Evolutionary conservation across 768 basidiomycete species (phyloP), one percentile per base, ranked within the genome.

Genomic region (Leccinum obscurum): DNA sequence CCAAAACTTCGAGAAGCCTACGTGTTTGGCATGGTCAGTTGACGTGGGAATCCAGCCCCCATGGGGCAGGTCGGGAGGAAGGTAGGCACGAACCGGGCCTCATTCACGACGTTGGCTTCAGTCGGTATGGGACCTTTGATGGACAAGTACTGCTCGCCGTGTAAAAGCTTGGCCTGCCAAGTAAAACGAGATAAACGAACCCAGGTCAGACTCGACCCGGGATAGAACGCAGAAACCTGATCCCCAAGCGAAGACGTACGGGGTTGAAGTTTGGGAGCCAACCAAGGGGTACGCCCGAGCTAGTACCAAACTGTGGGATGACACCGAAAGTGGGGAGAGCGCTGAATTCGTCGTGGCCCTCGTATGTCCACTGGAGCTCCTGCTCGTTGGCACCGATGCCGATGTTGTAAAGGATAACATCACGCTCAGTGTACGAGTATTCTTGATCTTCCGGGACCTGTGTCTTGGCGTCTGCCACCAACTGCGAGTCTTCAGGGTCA

Each of bases 181-280:
- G 14, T 7, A 8, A 24, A 49, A 35, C 32, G 14, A 6, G 63
- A 61, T 48, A 20, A 51, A 54, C 39, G 17, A 56, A 6, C 15
- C 32, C 34, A 15, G 17, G 56, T 35, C 41, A 61, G 39, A 39
- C 14, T 3, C 26, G 44, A 24, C 7, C 44, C 7, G 20, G 52
- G 4, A 50, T 50, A 10, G 9, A n/a, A 35, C 5, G 14, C 8
- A 60, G 60, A 46, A 48, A 35, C 35, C 54, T 53, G 17, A 61
- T 10, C n/a, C n/a, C 30, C 14, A 7, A 26, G 24, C 6, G 15
- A 13, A n/a, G 35, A 75, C 85, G 54, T 66, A 92, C 93, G 6
- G 93, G 94, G 70, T 95, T 95, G 80, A 88, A 98, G 75, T 98
- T 91, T 14, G 97, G 96, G 30, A 99, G 79, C 87, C 89, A 96